Percentiles rank a stretch among this genome's conserved stretches.
Evolutionary conservation across 176 grass and related monocot species (phyloP).

Genomic region (Carex kokanica): DNA sequence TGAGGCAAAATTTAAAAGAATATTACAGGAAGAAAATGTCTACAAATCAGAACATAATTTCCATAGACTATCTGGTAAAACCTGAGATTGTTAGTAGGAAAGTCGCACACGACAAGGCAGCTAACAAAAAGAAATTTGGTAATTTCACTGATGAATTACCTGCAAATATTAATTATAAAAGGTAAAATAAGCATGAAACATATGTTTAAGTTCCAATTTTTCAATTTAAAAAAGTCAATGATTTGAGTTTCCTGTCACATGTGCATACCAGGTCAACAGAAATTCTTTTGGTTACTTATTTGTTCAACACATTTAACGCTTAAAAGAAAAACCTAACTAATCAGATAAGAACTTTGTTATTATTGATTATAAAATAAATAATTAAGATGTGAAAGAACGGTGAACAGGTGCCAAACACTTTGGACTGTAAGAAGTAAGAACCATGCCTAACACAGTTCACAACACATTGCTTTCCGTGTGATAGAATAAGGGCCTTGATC

Average conservation of each 20-base stretch:
- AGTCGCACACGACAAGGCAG: conserved; percentile 20
- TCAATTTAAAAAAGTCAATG: not conserved
- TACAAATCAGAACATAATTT: not conserved
- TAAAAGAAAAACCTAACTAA: not conserved
- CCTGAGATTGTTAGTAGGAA: conserved; percentile 19
- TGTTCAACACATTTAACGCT: not conserved
- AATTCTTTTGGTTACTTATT: not conserved
- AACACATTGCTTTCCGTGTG: not conserved
- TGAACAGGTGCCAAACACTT: not conserved
- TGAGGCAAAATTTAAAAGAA: conserved; percentile 15
- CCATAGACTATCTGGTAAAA: conserved; percentile 14
- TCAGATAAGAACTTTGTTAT: not conserved
- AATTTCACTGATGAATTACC: conserved; percentile 36
- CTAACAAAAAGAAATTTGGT: conserved; percentile 24
- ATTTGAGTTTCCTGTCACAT: not conserved
- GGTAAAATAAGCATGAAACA: not conserved
- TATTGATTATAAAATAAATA: not conserved
- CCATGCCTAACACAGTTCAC: not conserved
- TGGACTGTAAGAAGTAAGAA: not conserved
- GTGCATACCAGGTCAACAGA: not conserved
- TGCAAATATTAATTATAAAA: conserved; percentile 32
- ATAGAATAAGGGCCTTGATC: not conserved
- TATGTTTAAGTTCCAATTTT: not conserved
- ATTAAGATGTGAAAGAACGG: not conserved
- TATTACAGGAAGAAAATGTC: conserved; percentile 14